Base-by-base conservation (phyloP, 345 rosid species). In the Boechera retrofracta region DNA sequence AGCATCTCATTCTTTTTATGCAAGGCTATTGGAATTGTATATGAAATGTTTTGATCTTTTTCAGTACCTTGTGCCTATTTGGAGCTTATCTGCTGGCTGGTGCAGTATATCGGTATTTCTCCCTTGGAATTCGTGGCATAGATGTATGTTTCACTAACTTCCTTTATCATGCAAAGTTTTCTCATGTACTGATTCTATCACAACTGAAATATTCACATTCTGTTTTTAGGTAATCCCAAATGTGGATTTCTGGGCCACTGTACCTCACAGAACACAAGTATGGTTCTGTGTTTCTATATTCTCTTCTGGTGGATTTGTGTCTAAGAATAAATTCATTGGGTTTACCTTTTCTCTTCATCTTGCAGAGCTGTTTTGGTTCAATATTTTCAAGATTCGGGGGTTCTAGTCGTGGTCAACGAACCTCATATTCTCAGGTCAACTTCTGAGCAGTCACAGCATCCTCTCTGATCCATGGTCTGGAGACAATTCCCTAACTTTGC, bases 1-100 rank as follows among this genome's bases (percentile, higher is more conserved):
- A 83, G 87, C 39, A 51, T 61, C 74, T 71, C 28, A 48, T 51
- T 65, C 33, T 47, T 64, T 42, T 55, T 15, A 38, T 35, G 39
- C 4, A 12, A 9, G 35, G 65, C 61, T 64, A 67, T 39, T 21
- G 47, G 18, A 63, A 47, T 41, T n/a, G 18, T 2, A 69, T 32
- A n/a, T 62, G 47, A 54, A 61, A 48, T 42, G 42, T 44, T 82
- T 24, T 74, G 42, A 42, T 80, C 74, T 61, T 77, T 74, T 32
- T 56, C 92, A 95, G 99, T 77, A 79, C 82, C 67, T 7, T 86
- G 24, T 91, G 91, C 73, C 70, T 92, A 51, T 86, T 93, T 76
- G 97, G 97, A 87, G 88, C 84, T 61, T 95, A 95, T 83, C 51
- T 95, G 66, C 76, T 88, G 69, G 96, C 76, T 52, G 98, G 97